Evolutionary conservation across 176 grass and related monocot genomes (phyloP), one percentile per base, ranked within the genome.

Genomic region (Tillandsia leiboldiana): DNA sequence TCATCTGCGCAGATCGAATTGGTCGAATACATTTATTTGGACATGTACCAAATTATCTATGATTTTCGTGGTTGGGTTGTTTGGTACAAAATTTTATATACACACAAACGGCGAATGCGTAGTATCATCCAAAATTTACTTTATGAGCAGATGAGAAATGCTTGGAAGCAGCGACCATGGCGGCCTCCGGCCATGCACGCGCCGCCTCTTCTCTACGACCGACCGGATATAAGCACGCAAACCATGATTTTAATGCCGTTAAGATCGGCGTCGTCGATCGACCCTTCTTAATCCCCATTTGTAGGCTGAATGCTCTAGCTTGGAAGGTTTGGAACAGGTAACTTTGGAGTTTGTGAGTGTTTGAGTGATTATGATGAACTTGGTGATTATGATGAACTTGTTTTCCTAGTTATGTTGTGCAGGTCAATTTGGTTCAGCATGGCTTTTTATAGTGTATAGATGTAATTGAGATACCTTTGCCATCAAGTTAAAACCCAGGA

Each of bases 161-260:
- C 68, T 70, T 70, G 13, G 50, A 49, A 53, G 68, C 68, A 27
- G 68, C 68, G 14, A 70, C 68, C 68, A 70, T 70, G 50, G 50
- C 49, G 12, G 50, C 68, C 12, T 70, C 68, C 13, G 68, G 49
- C 18, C 20, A 18, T 0, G 11, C 3, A 4, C 12, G 49, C 8
- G 0, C 68, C 22, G 3, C 12, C 8, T 23, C 15, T 18, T 1
- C 10, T 11, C 8, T 52, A 4, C 49, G 50, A 70, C 28, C 49
- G 13, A 23, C 50, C 3, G 49, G 26, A 11, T 20, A 53, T 12
- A 53, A 53, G 11, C 68, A 53, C 3, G 22, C 51, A 49, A 70
- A 52, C 49, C 50, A 70, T 9, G 68, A 53, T 2, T 20, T 50
- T 61, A 61, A 9, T 2, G 56, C n/a, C n/a, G 56, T 18, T 14